Percentiles rank a stretch among this genome's conserved stretches.
Conservation (phyloP, 2,329 filamentous ascomycete genomes). For the Beauveria sp. region DNA sequence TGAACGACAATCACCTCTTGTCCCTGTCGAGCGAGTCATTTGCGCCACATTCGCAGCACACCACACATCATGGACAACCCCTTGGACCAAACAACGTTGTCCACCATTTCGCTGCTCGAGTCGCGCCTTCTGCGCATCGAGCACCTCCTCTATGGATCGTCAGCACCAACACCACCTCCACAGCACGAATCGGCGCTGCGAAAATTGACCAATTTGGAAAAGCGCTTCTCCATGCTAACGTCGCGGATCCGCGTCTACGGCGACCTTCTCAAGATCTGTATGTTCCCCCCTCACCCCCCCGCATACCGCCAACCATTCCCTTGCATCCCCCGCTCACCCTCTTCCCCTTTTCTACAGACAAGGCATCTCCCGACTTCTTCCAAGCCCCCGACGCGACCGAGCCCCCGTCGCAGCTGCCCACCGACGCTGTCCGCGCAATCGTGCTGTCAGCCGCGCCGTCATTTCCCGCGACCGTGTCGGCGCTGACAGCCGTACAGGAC, state of each 20-base stretch:
- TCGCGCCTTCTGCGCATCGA: constrained; percentile 52
- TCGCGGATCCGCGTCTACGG: constrained; percentile 48
- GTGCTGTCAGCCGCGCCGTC: constrained; percentile 49
- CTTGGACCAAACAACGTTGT: constrained; percentile 45
- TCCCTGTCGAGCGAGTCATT: background rate
- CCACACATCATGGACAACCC: constrained; percentile 24
- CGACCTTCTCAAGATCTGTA: constrained; percentile 55
- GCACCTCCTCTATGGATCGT: constrained; percentile 47
- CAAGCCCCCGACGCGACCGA: constrained; percentile 35
- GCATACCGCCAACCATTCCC: background rate
- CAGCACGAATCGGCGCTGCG: constrained; percentile 34
- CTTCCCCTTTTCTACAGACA: constrained; percentile 32
- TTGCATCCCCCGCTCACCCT: background rate
- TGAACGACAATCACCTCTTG: background rate
- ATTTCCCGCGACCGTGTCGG: constrained; percentile 49
- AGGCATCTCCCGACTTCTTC: constrained; percentile 47
- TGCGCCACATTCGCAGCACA: background rate
- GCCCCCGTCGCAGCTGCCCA: constrained; percentile 45
- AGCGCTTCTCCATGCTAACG: constrained; percentile 42
- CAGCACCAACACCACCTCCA: constrained; percentile 22
- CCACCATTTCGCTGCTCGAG: constrained; percentile 50
- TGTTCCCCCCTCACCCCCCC: constrained; percentile 20
- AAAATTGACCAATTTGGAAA: constrained; percentile 44
- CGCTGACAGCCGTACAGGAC: constrained; percentile 49
- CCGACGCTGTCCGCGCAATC: constrained; percentile 43